These are phyloP conservation scores for Tripterygium wilfordii DNA, from an alignment of 177 flowering plant species.

Conservation along the genomic window DNA sequence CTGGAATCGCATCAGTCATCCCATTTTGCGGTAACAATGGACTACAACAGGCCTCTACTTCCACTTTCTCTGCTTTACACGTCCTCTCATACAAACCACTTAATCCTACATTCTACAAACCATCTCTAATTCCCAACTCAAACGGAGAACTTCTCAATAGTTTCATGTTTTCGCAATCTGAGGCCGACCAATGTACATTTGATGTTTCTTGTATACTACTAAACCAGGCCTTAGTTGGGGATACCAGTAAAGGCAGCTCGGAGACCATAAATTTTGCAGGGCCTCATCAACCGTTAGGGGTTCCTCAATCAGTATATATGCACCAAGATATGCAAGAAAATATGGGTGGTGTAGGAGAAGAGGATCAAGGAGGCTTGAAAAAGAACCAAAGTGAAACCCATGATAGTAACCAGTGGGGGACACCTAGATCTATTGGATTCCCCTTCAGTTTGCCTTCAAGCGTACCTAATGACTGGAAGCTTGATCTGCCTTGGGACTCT, in stretches of 20 bases:
- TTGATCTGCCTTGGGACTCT: conserved; percentile 69
- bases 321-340: conserved; percentile 33
- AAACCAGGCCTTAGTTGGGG: conserved; percentile 27
- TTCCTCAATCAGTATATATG: conserved; percentile 27
- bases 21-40: conserved; percentile 30
- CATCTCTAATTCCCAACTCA: conserved; percentile 22
- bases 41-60: conserved; percentile 25
- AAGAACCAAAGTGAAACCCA: conserved; percentile 17
- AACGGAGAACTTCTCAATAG: conserved; percentile 29
- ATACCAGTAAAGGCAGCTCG: conserved; percentile 22
- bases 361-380: conserved; percentile 22
- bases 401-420: conserved; percentile 29
- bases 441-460: conserved; percentile 50
- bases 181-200: conserved; percentile 25
- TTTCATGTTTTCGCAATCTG: conserved; percentile 43
- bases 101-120: conserved; percentile 21
- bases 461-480: conserved; percentile 38
- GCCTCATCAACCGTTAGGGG: conserved; percentile 34
- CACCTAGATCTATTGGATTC: conserved; percentile 35
- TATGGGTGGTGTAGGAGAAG: conserved; percentile 17
- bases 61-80: conserved; percentile 34
- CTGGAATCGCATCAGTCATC: conserved; percentile 29
- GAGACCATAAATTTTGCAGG: conserved; percentile 32
- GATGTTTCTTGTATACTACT: conserved; percentile 43
- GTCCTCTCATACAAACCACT: conserved; percentile 31